Evolutionary conservation across 352 stramenopile species (phyloP), one percentile per base, ranked within the genome.

Genomic region (Phytopythium aichiense): DNA sequence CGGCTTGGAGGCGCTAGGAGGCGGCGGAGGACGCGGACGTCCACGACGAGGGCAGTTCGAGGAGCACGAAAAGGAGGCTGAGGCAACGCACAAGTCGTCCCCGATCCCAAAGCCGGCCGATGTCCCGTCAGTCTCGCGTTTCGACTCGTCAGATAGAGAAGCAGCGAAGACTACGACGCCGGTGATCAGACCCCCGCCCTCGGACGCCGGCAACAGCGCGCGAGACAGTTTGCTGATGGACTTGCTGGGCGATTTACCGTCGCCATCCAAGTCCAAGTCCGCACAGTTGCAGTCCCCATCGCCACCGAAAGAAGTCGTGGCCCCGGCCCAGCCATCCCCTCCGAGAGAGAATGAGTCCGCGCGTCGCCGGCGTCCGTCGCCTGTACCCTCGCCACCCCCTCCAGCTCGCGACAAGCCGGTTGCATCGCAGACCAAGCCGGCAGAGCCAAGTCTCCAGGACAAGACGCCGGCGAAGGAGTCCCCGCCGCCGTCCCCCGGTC

Each of bases 161-260:
- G 6, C 48, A 4, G 2, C 16, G 48, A 15, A 23, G 13, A 54
- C 1, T 4, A 8, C 20, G 6, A 20, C 48, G 23, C 48, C 42
- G 16, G 11, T 11, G 30, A 18, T 18, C 48, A 69, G 54, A 51
- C 28, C 30, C 4, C 3, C 22, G n/a, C 16, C 43, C 1, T 13
- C 49, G 20, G 37, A 56, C 22, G 8, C 55, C 12, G 63, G 66
- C 25, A 59, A 65, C 9, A 88, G 74, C 8, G 72, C 81, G 20
- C 66, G 72, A 23, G 81, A 87, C 37, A 85, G 69, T 65, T 45
- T 90, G 16, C 61, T 90, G 3, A 78, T 77, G 62, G 81, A 87
- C 46, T 38, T 90, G 37, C 56, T 90, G 4, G 58, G 67, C 0
- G 74, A 77, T 60, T 5, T 71, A 2, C 53, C 52, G 22, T 81